Evolutionary conservation across 2,329 filamentous ascomycete genomes (phyloP).

Genomic region (Phymatotrichopsis omnivora): DNA sequence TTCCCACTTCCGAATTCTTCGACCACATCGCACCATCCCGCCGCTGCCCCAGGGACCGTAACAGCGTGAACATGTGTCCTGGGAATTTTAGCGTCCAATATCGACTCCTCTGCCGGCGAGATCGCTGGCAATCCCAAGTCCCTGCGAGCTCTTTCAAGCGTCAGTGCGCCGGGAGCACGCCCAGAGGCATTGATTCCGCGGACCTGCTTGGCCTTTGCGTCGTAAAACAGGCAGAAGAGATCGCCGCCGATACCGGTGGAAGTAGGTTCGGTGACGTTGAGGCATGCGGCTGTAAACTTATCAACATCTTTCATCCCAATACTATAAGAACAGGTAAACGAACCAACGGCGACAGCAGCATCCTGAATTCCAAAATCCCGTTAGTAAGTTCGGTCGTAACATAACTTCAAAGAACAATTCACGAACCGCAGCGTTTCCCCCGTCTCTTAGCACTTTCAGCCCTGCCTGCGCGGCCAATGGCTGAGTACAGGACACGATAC

Average conservation of each 20-base stretch:
- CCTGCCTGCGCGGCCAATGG: constrained; percentile 83
- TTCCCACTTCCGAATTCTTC: constrained; percentile 85
- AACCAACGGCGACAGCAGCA: constrained; percentile 87
- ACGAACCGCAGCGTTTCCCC: constrained; percentile 85
- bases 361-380: constrained; percentile 47
- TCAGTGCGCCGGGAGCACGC: constrained; percentile 59
- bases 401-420: neutral
- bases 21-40: constrained; percentile 85
- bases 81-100: constrained; percentile 49
- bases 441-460: constrained; percentile 69
- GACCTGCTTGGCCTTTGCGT: constrained; percentile 70
- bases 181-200: constrained; percentile 87
- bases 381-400: constrained; percentile 8
- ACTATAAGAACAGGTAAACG: constrained; percentile 30
- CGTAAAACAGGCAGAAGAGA: constrained; percentile 91
- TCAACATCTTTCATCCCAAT: constrained; percentile 3
- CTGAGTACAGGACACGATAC: constrained; percentile 78
- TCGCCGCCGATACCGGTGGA: constrained; percentile 95
- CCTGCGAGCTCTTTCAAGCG: constrained; percentile 58
- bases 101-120: neutral
- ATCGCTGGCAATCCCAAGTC: constrained; percentile 49
- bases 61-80: constrained; percentile 67
- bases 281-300: constrained; percentile 56
- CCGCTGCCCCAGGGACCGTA: constrained; percentile 81
- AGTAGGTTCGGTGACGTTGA: constrained; percentile 88